These are phyloP conservation scores for Aureococcus anophagefferens DNA, from an alignment of 108 stramenopile species.

Conservation along the genomic window DNA sequence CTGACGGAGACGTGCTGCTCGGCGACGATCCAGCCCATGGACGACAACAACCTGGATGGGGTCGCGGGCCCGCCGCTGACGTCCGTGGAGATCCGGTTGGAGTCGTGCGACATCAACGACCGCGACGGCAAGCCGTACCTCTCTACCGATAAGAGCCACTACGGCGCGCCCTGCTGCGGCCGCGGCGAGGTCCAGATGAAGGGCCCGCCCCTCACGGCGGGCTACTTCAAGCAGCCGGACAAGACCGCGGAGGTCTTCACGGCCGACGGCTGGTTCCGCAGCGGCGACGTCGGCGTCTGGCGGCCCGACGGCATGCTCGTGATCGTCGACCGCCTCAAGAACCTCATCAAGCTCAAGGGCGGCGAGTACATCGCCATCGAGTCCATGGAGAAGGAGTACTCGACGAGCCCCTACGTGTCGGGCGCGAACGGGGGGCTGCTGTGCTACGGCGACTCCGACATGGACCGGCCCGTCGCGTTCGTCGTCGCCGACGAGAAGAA, in stretches of 20 bases:
- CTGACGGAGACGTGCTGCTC: conserved; percentile 75
- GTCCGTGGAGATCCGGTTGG: conserved; percentile 60
- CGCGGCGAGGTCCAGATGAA: conserved; percentile 60
- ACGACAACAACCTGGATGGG: conserved; percentile 45
- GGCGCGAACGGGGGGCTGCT: conserved; percentile 64
- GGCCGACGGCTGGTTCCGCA: conserved; percentile 69
- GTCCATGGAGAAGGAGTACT: conserved; percentile 70
- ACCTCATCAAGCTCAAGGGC: conserved; percentile 82
- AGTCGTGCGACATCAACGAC: conserved; percentile 67
- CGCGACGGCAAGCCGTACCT: conserved; percentile 59
- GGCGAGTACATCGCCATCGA: conserved; percentile 84
- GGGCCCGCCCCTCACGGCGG: conserved; percentile 55
- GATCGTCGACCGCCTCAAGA: conserved; percentile 82
- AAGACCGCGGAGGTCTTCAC: conserved; percentile 64
- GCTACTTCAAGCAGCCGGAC: conserved; percentile 73
- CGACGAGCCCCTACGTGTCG: conserved; percentile 58
- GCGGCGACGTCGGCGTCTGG: conserved; percentile 80
- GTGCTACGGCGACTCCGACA: conserved; percentile 76
- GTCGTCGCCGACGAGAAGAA: conserved; percentile 54
- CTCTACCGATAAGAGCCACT: conserved; percentile 40
- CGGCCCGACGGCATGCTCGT: conserved; percentile 63
- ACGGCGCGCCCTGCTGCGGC: conserved; percentile 38
- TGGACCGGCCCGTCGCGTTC: conserved; percentile 72
- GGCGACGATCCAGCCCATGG: conserved; percentile 51
- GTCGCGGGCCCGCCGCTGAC: conserved; percentile 64